Evolutionary conservation across 192 early-diverging fungal species (phyloP), one percentile per base, ranked within the genome.

Genomic region (Coemansia sp.): DNA sequence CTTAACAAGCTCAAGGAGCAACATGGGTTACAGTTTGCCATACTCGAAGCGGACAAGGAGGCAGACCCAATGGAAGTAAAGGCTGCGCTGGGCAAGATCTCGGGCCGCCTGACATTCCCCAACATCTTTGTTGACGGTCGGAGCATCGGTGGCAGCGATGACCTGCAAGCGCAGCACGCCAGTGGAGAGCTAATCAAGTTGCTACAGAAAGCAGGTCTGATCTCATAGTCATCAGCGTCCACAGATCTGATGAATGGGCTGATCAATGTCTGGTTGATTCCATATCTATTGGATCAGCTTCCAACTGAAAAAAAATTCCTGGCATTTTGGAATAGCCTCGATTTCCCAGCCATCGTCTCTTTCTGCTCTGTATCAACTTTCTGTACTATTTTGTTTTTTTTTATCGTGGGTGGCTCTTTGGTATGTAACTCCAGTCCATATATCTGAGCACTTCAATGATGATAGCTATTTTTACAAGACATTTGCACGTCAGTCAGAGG

Each of bases 91-190:
- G 41, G 36, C 41, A 77, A 62, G 64, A 76, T 81, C 74, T 89
- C 67, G 63, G 84, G 53, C 84, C 91, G 73, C 61, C 78, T 27
- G 84, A 89, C 70, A 80, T 93, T 64, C 85, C 91, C 80, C 57
- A 93, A 90, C 69, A 85, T 91, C 64, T 93, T 90, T 74, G 83
- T 93, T 59, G 74, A 84, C n/a, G 84, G 85, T n/a, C 79, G 72
- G 32, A 90, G 90, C 74, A 69, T 92, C 17, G 91, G 90, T 31
- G 91, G 90, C 34, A 77, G 76, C 61, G 88, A 89, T 63, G 87
- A 82, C 50, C 77, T 90, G 7, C 62, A 77, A 1, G 71, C 62
- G 2, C 77, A 82, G 41, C 76, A 84, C 21, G 64, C 66, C 0
- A 83, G 68, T 17, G 88, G 88, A 6, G 86, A 83, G 73, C 64